Percentiles rank a stretch among this genome's conserved stretches.
Conservation (phyloP, 2,329 filamentous ascomycete genomes). For the Penicillium sp. region DNA sequence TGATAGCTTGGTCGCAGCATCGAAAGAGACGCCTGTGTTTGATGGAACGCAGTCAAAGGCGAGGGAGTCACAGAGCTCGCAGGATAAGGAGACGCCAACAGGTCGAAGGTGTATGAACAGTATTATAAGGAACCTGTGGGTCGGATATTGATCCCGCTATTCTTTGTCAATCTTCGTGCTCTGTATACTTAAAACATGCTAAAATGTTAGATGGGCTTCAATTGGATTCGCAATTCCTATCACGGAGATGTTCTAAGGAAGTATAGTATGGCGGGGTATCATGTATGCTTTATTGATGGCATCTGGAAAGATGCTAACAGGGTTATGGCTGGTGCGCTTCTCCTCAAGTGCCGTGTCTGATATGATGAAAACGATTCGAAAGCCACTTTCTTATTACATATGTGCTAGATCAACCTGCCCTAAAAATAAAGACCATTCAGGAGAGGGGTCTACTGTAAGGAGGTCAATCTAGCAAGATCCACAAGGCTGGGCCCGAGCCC, state of each 20-base stretch:
- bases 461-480: background rate
- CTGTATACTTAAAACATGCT: background rate
- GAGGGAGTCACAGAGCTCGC: background rate
- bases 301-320: slow-evolving; percentile 61
- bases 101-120: slow-evolving; percentile 41
- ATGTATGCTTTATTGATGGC: slow-evolving; percentile 73
- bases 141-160: slow-evolving; percentile 66
- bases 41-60: background rate
- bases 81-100: slow-evolving; percentile 10
- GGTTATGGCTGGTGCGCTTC: slow-evolving; percentile 56
- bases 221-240: slow-evolving; percentile 81
- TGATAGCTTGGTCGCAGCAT: background rate
- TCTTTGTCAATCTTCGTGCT: slow-evolving; percentile 58
- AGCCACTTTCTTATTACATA: slow-evolving; percentile 4
- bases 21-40: background rate
- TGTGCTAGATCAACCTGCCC: background rate
- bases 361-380: slow-evolving; percentile 4
- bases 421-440: background rate
- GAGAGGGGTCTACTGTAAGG: background rate
- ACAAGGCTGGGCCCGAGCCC: background rate
- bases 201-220: slow-evolving; percentile 38
- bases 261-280: slow-evolving; percentile 69
- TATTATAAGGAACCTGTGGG: slow-evolving; percentile 50
- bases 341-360: slow-evolving; percentile 10
- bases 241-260: slow-evolving; percentile 63